These are phyloP conservation scores for Diaporthe sp. DNA, from an alignment of 2,329 filamentous ascomycete genomes.

Conservation along the genomic window DNA sequence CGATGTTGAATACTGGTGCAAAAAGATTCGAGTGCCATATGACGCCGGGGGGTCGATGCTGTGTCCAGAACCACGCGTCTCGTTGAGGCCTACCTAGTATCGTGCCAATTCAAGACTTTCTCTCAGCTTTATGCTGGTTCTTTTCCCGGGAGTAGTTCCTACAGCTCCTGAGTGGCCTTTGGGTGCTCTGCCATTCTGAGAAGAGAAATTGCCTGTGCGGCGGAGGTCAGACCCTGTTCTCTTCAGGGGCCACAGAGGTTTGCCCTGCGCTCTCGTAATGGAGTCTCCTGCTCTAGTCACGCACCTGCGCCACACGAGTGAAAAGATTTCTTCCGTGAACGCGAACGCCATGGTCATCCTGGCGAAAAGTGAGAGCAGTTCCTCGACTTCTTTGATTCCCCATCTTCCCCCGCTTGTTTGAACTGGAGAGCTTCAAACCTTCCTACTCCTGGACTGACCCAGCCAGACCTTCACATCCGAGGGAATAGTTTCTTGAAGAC, in stretches of 20 bases:
- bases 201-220: neutral
- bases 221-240: neutral
- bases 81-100: neutral
- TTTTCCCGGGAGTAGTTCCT: neutral
- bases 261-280: neutral
- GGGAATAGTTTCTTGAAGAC: neutral
- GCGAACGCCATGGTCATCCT: neutral
- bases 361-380: neutral
- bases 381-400: too few relatives aligned
- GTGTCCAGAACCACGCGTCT: neutral
- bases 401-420: neutral
- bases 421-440: neutral
- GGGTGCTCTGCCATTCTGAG: neutral
- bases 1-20: neutral
- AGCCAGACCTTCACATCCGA: neutral
- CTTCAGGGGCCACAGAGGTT: too few relatives aligned
- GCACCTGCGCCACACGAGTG: neutral
- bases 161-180: neutral
- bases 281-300: neutral
- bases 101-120: neutral
- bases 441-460: neutral
- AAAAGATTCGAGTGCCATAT: neutral
- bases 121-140: neutral
- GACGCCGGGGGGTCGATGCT: neutral
- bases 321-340: neutral